Evolutionary conservation across 2,329 filamentous ascomycete species (phyloP).

Genomic region (Epichloe elymi): DNA sequence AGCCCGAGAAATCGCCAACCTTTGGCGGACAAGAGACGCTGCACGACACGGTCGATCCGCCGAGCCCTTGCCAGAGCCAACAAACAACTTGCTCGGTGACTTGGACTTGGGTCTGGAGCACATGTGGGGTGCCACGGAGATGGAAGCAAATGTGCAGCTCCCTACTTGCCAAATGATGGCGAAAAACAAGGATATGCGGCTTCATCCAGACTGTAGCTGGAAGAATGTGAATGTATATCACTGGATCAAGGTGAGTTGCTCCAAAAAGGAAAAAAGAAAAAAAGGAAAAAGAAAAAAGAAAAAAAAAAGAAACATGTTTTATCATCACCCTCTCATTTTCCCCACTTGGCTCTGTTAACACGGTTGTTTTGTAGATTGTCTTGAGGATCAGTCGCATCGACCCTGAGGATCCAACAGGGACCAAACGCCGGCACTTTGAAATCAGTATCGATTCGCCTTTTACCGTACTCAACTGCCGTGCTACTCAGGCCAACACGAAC

Average conservation of each 20-base stretch:
- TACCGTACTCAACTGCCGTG: slow-evolving; percentile 82
- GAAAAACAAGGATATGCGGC: slow-evolving; percentile 47
- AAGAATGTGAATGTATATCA: slow-evolving; percentile 89
- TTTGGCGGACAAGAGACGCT: slow-evolving; percentile 41
- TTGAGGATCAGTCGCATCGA: slow-evolving; percentile 83
- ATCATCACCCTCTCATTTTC: not conserved
- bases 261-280: too few relatives aligned
- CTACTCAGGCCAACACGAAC: slow-evolving; percentile 80
- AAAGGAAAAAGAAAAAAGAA: too few relatives aligned
- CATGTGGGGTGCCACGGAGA: slow-evolving; percentile 78
- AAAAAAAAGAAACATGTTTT: not conserved
- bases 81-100: slow-evolving; percentile 68
- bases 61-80: slow-evolving; percentile 34
- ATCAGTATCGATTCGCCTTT: slow-evolving; percentile 95
- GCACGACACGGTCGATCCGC: slow-evolving; percentile 25
- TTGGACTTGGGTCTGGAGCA: slow-evolving; percentile 56
- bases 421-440: slow-evolving; percentile 78
- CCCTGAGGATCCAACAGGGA: slow-evolving; percentile 54
- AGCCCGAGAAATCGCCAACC: slow-evolving; percentile 32
- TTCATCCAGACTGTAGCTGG: slow-evolving; percentile 88
- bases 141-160: slow-evolving; percentile 87
- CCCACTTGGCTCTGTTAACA: not conserved
- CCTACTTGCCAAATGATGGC: slow-evolving; percentile 81
- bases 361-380: slow-evolving; percentile 50
- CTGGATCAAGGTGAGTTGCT: slow-evolving; percentile 71